Evolutionary conservation across 2,329 filamentous ascomycete genomes (phyloP).

Genomic region (Stagonosporopsis rhizophila): DNA sequence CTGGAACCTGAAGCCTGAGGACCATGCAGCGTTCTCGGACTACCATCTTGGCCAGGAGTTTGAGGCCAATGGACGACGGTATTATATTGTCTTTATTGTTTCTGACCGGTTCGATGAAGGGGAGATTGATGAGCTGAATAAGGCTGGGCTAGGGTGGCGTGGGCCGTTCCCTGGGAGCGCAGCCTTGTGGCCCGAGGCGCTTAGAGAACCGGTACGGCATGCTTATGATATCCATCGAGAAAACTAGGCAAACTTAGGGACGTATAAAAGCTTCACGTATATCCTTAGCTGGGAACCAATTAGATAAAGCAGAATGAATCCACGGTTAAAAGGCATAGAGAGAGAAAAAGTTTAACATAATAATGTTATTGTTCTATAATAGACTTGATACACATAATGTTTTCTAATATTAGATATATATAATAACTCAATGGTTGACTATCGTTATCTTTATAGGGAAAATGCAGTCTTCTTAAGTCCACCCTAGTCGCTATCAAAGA

Average conservation of each 20-base stretch:
- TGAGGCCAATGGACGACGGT: neutral
- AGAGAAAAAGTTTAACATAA: too few species aligned
- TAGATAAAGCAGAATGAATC: neutral
- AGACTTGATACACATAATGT: too few species aligned
- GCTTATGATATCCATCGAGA: neutral
- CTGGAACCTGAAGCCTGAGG: neutral
- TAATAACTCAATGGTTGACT: too few species aligned
- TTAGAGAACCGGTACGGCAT: neutral
- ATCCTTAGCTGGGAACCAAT: neutral
- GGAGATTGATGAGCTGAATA: neutral
- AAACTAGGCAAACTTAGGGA: neutral
- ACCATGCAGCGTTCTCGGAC: neutral
- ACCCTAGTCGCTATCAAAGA: too few species aligned
- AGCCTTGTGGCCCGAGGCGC: neutral
- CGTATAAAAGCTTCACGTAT: neutral
- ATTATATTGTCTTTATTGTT: neutral
- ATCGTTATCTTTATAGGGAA: too few species aligned
- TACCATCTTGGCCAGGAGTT: neutral
- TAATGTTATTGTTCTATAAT: too few species aligned
- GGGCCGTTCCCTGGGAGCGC: slow-evolving; percentile 1
- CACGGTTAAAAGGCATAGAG: too few species aligned
- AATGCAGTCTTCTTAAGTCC: too few species aligned
- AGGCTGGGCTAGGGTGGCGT: neutral
- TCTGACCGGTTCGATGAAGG: neutral
- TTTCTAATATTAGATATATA: too few species aligned